Conservation (phyloP, 345 rosid genomes). For the Populus alba region DNA sequence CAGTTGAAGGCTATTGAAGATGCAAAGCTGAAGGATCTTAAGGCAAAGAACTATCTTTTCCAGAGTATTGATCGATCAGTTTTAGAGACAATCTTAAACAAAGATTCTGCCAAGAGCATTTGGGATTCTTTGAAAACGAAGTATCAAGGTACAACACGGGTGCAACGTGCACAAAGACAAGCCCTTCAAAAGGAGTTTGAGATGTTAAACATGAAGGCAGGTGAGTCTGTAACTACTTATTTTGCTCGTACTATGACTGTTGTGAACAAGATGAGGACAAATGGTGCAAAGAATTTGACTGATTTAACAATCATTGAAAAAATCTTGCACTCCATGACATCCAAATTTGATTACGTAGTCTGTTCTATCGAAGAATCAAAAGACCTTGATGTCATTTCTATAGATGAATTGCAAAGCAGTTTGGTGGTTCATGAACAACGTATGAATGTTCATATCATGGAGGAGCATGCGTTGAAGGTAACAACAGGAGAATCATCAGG, state of each 20-base stretch:
- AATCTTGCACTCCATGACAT: not conserved
- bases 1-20: not conserved
- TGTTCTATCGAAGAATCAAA: too few species aligned
- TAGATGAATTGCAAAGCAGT: not conserved
- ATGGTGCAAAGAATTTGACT: not conserved
- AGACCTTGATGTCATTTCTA: not conserved
- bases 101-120: not conserved
- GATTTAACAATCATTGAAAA: too few species aligned
- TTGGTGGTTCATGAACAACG: not conserved
- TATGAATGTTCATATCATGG: not conserved
- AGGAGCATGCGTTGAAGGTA: not conserved
- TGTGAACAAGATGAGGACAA: not conserved
- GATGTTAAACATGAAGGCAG: not conserved
- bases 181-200: not conserved
- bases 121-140: not conserved
- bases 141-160: not conserved
- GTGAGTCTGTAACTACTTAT: not conserved
- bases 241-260: not conserved
- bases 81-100: too few species aligned
- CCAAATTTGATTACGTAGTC: too few species aligned
- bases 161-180: not conserved
- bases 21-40: not conserved
- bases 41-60: not conserved
- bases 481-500: not conserved
- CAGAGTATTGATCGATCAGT: not conserved